A percentile compares a stretch with the other conserved stretches of the same genome.
phyloP scores from a whole-genome alignment of 495 filamentous ascomycete genomes.

The Pseudoneurospora amorphoporcata region DNA sequence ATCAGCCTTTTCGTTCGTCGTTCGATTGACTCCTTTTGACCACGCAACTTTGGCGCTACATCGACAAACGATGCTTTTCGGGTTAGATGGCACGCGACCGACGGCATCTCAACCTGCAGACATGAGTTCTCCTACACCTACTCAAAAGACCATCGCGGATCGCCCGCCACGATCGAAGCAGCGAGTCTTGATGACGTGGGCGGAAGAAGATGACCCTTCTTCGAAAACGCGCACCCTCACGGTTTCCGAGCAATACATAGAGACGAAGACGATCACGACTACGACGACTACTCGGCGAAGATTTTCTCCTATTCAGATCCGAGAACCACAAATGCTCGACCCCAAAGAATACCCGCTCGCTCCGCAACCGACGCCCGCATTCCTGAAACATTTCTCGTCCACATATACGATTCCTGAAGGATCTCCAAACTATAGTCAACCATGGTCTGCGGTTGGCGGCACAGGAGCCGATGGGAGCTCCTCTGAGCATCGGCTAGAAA shows the following conservation, averaged over 20 bases:
- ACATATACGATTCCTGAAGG: conserved; percentile 18
- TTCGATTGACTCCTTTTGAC: not conserved
- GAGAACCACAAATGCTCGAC: conserved; percentile 70
- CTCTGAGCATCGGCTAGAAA: not conserved
- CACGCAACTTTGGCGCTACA: not conserved
- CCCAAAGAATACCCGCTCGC: conserved; percentile 86
- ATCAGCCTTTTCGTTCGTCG: not conserved
- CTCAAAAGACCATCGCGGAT: conserved; percentile 24
- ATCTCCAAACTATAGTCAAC: conserved; percentile 38
- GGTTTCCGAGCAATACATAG: conserved; percentile 46
- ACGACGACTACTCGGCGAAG: conserved; percentile 88
- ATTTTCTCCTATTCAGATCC: conserved; percentile 74
- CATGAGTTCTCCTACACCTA: conserved; percentile 15
- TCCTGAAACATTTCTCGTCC: not conserved
- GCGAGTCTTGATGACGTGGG: conserved; percentile 36
- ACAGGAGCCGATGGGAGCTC: not conserved
- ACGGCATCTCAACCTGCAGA: not conserved
- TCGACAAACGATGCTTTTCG: not conserved
- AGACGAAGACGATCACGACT: conserved; percentile 71
- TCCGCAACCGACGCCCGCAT: conserved; percentile 43
- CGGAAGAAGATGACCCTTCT: conserved; percentile 29
- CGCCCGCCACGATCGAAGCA: conserved; percentile 35
- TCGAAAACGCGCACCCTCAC: conserved; percentile 27
- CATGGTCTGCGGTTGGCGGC: conserved; percentile 53
- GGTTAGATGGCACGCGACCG: not conserved